Percentiles rank a stretch among this genome's conserved stretches.
phyloP scores from a whole-genome alignment of 208 protist genomes.

The Tritrichomonas foetus region DNA sequence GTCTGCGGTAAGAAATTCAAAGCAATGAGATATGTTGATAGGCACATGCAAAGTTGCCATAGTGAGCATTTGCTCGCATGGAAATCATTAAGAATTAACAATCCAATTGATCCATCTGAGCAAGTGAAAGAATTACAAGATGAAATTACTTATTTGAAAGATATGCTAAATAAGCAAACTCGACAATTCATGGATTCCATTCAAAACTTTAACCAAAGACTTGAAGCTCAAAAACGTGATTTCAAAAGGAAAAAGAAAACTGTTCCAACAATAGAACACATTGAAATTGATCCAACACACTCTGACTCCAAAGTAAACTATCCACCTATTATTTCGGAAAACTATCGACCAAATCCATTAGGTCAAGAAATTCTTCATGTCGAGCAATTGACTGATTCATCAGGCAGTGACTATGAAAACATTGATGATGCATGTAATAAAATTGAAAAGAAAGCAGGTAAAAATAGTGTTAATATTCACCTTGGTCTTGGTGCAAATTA shows the following conservation, averaged over 20 bases:
- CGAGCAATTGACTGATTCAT: background rate
- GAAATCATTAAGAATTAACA: background rate
- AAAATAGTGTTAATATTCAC: background rate
- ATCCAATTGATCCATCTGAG: background rate
- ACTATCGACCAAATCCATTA: background rate
- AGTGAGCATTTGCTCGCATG: background rate
- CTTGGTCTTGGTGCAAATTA: background rate
- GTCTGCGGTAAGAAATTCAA: constrained; percentile 4
- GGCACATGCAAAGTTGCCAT: background rate
- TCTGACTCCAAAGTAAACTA: background rate
- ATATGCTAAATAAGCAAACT: background rate
- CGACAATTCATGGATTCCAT: background rate
- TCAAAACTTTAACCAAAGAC: background rate
- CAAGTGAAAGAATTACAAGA: background rate
- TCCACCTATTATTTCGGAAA: background rate
- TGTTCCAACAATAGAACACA: background rate
- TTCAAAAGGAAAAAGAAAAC: background rate
- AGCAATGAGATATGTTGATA: background rate
- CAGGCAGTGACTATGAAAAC: no score
- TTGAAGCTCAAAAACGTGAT: background rate
- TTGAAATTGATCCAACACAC: background rate
- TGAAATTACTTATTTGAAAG: background rate
- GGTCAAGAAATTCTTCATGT: background rate
- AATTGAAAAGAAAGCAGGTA: background rate
- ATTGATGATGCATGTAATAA: background rate